Conservation (phyloP, 306 rosid genomes). For the Quercus dentata region DNA sequence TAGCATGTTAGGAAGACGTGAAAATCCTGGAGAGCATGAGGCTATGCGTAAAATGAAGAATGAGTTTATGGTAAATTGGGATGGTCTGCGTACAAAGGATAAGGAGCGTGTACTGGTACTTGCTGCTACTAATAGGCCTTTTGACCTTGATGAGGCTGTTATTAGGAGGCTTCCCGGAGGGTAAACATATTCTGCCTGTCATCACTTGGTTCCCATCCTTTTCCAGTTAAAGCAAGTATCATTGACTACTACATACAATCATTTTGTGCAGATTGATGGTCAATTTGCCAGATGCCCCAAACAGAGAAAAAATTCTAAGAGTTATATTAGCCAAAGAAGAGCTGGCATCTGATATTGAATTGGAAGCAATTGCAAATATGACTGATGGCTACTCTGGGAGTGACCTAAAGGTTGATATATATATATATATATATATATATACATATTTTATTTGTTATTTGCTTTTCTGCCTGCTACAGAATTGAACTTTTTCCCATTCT, state of each 20-base stretch:
- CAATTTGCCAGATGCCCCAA: slow-evolving; percentile 78
- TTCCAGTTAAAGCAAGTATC: background rate
- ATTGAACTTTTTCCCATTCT: background rate
- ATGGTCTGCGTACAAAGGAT: slow-evolving; percentile 94
- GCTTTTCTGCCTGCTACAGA: slow-evolving; percentile 11
- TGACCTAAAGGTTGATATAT: slow-evolving; percentile 71
- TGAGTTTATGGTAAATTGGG: slow-evolving; percentile 99
- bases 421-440: background rate
- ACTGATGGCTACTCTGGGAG: slow-evolving; percentile 97
- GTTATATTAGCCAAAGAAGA: slow-evolving; percentile 92
- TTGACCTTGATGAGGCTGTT: slow-evolving; percentile 98
- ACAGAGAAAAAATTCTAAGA: slow-evolving; percentile 73
- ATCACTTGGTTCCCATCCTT: background rate
- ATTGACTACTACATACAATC: background rate
- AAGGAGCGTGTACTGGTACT: slow-evolving; percentile 93
- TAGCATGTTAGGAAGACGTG: slow-evolving; percentile 98
- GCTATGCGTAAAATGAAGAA: slow-evolving; percentile 99
- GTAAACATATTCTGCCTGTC: slow-evolving; percentile 32
- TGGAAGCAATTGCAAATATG: slow-evolving; percentile 79
- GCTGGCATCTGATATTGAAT: slow-evolving; percentile 64
- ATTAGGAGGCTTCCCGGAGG: slow-evolving; percentile 97
- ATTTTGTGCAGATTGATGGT: slow-evolving; percentile 78
- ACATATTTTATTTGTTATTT: background rate
- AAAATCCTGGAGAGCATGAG: slow-evolving; percentile 92
- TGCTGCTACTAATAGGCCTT: slow-evolving; percentile 96